These are phyloP conservation scores for Cercospora sp. DNA, from an alignment of 2,329 filamentous ascomycete species.

Conservation along the genomic window DNA sequence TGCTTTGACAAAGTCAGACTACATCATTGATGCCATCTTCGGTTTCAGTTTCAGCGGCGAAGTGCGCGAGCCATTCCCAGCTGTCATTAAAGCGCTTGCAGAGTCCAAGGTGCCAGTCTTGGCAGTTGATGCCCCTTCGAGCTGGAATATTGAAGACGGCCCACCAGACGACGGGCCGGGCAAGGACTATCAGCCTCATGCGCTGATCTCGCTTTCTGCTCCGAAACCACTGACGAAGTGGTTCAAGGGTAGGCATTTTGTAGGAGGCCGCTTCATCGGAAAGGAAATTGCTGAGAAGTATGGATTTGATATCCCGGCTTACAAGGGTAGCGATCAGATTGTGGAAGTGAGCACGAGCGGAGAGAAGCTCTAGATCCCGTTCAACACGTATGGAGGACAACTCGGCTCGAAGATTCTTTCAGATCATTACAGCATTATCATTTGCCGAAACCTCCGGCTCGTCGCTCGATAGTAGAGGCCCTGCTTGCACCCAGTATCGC, in stretches of 20 bases:
- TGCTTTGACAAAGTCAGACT: slow-evolving; percentile 69
- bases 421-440: background rate
- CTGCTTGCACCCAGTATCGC: no score
- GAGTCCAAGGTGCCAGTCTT: slow-evolving; percentile 74
- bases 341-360: slow-evolving; percentile 64
- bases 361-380: slow-evolving; percentile 42
- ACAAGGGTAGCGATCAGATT: slow-evolving; percentile 84
- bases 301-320: slow-evolving; percentile 76
- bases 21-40: slow-evolving; percentile 91
- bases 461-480: background rate
- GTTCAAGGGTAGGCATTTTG: slow-evolving; percentile 85
- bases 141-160: slow-evolving; percentile 88
- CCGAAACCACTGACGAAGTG: slow-evolving; percentile 85
- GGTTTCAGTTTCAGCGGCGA: slow-evolving; percentile 91
- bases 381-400: background rate
- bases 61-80: slow-evolving; percentile 86
- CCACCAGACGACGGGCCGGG: slow-evolving; percentile 77
- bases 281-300: slow-evolving; percentile 80
- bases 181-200: slow-evolving; percentile 74
- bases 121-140: slow-evolving; percentile 88
- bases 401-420: background rate
- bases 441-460: background rate
- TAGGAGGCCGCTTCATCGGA: slow-evolving; percentile 87
- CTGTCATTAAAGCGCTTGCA: slow-evolving; percentile 75
- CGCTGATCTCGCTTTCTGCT: slow-evolving; percentile 84